Conservation (phyloP, 805 yeast genomes). For the Lipomyces kockii region DNA sequence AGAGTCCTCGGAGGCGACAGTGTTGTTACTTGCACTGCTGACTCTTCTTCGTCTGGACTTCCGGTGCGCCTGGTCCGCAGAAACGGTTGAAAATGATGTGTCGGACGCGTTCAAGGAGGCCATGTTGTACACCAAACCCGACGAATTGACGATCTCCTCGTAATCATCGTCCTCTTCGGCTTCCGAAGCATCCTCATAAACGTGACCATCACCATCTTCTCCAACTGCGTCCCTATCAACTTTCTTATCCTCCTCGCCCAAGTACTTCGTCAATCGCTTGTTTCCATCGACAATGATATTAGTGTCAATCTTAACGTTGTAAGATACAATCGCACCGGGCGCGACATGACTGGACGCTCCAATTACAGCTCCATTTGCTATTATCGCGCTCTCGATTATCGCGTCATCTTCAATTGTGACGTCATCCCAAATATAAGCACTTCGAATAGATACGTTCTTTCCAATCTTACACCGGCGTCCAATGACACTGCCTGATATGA, state of each 20-base stretch:
- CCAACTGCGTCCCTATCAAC: constrained; percentile 45
- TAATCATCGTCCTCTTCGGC: constrained; percentile 53
- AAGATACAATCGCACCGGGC: constrained; percentile 82
- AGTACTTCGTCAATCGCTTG: constrained; percentile 27
- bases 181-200: constrained; percentile 51
- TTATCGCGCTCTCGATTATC: constrained; percentile 62
- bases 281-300: constrained; percentile 27
- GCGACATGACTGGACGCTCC: constrained; percentile 57
- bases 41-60: constrained; percentile 28
- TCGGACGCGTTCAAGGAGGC: constrained; percentile 31
- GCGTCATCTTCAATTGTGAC: constrained; percentile 71
- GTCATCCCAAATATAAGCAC: constrained; percentile 88
- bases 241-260: constrained; percentile 31
- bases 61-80: constrained; percentile 12
- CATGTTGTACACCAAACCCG: constrained; percentile 36
- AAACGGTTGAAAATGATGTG: constrained; percentile 22
- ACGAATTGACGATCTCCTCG: constrained; percentile 38
- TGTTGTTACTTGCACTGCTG: constrained; percentile 33
- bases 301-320: constrained; percentile 54
- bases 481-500: constrained; percentile 70
- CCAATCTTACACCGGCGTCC: constrained; percentile 90
- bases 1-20: constrained; percentile 33
- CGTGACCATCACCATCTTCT: constrained; percentile 48
- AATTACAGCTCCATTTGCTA: constrained; percentile 68
- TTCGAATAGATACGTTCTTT: constrained; percentile 66